These are phyloP conservation scores for Gaultheria prostrata DNA, from an alignment of 148 eudicot species.

Conservation along the genomic window DNA sequence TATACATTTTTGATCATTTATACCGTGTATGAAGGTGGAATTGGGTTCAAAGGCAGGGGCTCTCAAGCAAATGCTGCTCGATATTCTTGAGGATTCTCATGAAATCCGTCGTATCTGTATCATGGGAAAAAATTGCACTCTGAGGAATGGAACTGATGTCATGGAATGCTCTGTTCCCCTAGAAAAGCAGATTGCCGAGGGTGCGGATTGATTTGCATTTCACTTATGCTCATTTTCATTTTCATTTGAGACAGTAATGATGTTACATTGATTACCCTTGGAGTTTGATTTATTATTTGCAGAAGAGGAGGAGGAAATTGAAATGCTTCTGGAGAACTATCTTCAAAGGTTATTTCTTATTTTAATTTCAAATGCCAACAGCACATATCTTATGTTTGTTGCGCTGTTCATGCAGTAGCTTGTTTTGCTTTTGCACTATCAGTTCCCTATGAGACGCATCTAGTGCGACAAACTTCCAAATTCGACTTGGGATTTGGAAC, in stretches of 20 bases:
- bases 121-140: slow-evolving; percentile 83
- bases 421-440: neutral
- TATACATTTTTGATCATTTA: neutral
- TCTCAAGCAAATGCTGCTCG: slow-evolving; percentile 93
- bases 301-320: slow-evolving; percentile 99
- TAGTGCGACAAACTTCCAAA: neutral
- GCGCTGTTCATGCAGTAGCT: neutral
- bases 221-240: neutral
- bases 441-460: neutral
- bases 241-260: neutral
- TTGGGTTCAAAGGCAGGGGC: slow-evolving; percentile 88
- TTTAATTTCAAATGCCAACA: slow-evolving; percentile 6
- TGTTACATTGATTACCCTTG: slow-evolving; percentile 3
- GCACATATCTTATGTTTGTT: neutral
- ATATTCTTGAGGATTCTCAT: slow-evolving; percentile 88
- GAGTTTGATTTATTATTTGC: slow-evolving; percentile 31
- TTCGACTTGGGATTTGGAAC: neutral
- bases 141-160: slow-evolving; percentile 39
- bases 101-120: slow-evolving; percentile 86
- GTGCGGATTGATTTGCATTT: slow-evolving; percentile 29
- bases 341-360: slow-evolving; percentile 68
- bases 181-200: slow-evolving; percentile 91
- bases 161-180: slow-evolving; percentile 74
- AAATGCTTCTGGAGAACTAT: slow-evolving; percentile 95
- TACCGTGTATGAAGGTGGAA: slow-evolving; percentile 58